phyloP scores from a whole-genome alignment of 2,329 filamentous ascomycete species.

The Westerdykella aurantiaca region DNA sequence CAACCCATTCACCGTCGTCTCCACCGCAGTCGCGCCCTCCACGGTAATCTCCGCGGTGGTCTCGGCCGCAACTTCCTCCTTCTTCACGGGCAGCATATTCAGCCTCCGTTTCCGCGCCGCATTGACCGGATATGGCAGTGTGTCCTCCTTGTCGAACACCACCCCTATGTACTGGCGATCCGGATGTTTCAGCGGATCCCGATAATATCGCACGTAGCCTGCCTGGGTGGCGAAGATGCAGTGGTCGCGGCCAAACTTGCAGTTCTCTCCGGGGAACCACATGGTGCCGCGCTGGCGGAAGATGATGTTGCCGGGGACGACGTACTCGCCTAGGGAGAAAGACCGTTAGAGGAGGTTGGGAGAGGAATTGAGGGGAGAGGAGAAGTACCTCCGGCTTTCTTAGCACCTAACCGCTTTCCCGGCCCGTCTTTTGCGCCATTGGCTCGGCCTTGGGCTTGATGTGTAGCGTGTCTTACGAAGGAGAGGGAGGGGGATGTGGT shows the following conservation, averaged over 20 bases:
- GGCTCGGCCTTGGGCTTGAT: slow-evolving; percentile 60
- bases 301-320: slow-evolving; percentile 94
- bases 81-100: slow-evolving; percentile 58
- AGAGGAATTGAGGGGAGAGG: neutral
- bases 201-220: slow-evolving; percentile 96
- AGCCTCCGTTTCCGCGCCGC: slow-evolving; percentile 69
- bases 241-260: slow-evolving; percentile 90
- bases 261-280: slow-evolving; percentile 95
- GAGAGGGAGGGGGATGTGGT: slow-evolving; percentile 34
- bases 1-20: slow-evolving; percentile 11
- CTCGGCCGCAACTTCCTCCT: slow-evolving; percentile 22
- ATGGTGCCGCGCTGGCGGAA: slow-evolving; percentile 92
- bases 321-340: slow-evolving; percentile 66
- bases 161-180: slow-evolving; percentile 93
- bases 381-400: slow-evolving; percentile 72
- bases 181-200: slow-evolving; percentile 74
- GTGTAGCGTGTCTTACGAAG: slow-evolving; percentile 56
- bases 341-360: neutral
- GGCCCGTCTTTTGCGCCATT: slow-evolving; percentile 66
- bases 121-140: slow-evolving; percentile 69
- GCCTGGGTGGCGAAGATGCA: slow-evolving; percentile 82
- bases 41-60: slow-evolving; percentile 15
- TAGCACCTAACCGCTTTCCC: slow-evolving; percentile 87
- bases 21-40: slow-evolving; percentile 13
- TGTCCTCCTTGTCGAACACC: slow-evolving; percentile 74